These are phyloP conservation scores for Periconia sp. DNA, from an alignment of 2,329 filamentous ascomycete species.

Conservation along the genomic window DNA sequence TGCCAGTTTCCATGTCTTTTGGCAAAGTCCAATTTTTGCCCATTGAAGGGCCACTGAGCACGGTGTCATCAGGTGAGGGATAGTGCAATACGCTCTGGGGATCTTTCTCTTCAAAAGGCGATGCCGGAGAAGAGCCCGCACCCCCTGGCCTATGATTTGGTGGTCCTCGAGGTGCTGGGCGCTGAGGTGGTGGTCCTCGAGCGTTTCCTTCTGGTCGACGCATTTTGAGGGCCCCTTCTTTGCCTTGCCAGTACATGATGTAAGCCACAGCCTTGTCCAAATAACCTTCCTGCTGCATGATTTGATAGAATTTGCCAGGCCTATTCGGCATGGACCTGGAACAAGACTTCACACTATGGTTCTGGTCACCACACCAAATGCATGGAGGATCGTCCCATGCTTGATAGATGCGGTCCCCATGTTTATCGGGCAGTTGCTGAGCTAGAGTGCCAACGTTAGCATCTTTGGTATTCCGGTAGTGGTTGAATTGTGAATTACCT, in stretches of 20 bases:
- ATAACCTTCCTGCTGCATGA: background rate
- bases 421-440: background rate
- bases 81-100: background rate
- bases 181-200: too few species aligned
- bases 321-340: background rate
- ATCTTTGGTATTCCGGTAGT: background rate
- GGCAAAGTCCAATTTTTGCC: background rate
- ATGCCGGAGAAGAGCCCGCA: too few species aligned
- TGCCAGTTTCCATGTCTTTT: background rate
- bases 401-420: background rate
- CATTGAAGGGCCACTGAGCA: background rate
- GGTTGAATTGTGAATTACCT: background rate
- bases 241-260: background rate
- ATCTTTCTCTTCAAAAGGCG: background rate
- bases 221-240: background rate
- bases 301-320: background rate
- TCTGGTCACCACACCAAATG: background rate
- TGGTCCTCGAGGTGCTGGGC: too few species aligned
- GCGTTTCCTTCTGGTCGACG: too few species aligned
- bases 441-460: background rate
- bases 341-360: background rate
- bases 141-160: too few species aligned
- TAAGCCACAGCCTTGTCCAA: background rate
- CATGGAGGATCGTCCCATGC: background rate
- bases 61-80: background rate